Base-by-base conservation (phyloP, 2,329 filamentous ascomycete genomes). In the Pseudogymnoascus sp. region DNA sequence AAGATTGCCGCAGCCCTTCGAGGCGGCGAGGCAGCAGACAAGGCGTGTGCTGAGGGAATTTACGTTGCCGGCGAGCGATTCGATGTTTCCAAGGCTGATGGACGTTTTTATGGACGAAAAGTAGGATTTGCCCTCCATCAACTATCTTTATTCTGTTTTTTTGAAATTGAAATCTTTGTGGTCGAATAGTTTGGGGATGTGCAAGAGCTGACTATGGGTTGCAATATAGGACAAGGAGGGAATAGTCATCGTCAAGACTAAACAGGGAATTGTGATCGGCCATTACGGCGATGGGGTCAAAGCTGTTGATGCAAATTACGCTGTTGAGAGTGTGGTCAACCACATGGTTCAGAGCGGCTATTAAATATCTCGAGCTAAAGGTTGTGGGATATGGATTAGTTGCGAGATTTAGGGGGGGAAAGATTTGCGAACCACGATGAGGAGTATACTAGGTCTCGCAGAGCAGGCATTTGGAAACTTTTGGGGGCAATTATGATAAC, bases 41-140 rank as follows among this genome's bases (percentile, higher is more conserved):
- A 86, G 73, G 84, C 90, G 66, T 88, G 88, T 70, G 78, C 81
- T 62, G 86, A 88, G 23, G 93, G 93, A 67, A 75, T 97, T 73
- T 84, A 90, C 78, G 77, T 97, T 70, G 86, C 78, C 60, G 89
- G 89, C 68, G 85, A 88, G 74, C 89, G 90, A 77, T 97, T 88
- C 76, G 84, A 97, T 75, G 81, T 88, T 73, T 82, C 90, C 75
- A 87, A 84, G 74, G 85, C 88, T 60, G 90, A 93, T 66, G 91
- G 89, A 37, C 89, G 85, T 78, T 78, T 96, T 71, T 96, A 96
- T 77, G 90, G 86, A 68, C 91, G 93, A 84, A 87, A 91, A 85
- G 92, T 96, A 81, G 66, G 80, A 31, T 65, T 61, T 50, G 21
- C 59, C 21, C 42, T 16, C 23, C 31, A 12, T 31, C 23, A 28